A percentile compares a stretch with the other conserved stretches of the same genome.
Conservation (phyloP, 148 eudicot species). For the Dianthus caryophyllus region DNA sequence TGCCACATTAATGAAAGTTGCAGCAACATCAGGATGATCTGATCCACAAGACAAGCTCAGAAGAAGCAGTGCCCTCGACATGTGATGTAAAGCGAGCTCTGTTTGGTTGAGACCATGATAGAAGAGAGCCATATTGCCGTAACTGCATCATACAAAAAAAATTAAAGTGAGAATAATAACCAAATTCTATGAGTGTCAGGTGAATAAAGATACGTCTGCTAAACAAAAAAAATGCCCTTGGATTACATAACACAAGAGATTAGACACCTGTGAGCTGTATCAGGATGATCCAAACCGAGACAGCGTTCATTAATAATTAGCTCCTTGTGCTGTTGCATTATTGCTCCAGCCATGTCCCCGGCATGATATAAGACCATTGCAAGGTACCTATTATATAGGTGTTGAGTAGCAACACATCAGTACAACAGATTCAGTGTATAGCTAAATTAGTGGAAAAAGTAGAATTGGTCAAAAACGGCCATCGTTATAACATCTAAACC, state of each 20-base stretch:
- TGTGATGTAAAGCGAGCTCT: constrained; percentile 86
- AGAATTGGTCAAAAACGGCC: not conserved
- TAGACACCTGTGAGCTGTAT: constrained; percentile 89
- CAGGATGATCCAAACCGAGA: constrained; percentile 96
- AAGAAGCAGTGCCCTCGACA: constrained; percentile 88
- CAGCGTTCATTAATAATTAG: constrained; percentile 97
- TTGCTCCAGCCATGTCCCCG: constrained; percentile 96
- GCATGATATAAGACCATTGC: constrained; percentile 99
- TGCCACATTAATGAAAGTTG: constrained; percentile 92
- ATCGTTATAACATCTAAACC: not conserved
- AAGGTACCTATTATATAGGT: constrained; percentile 53
- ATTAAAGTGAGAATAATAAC: not conserved
- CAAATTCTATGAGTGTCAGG: not conserved
- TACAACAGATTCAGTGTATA: not conserved
- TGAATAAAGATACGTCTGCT: not conserved
- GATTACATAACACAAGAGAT: not conserved
- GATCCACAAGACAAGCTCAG: constrained; percentile 90
- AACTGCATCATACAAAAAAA: constrained; percentile 47
- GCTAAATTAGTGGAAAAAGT: not conserved
- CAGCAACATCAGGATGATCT: constrained; percentile 98
- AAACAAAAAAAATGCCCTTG: not conserved
- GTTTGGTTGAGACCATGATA: constrained; percentile 96
- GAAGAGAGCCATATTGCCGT: constrained; percentile 98
- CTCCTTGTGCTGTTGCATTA: constrained; percentile 98
- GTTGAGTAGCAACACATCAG: not conserved